Percentiles rank a stretch among this genome's conserved stretches.
Conservation (phyloP, 2,329 filamentous ascomycete genomes). For the Penicillium sclerotigenum region DNA sequence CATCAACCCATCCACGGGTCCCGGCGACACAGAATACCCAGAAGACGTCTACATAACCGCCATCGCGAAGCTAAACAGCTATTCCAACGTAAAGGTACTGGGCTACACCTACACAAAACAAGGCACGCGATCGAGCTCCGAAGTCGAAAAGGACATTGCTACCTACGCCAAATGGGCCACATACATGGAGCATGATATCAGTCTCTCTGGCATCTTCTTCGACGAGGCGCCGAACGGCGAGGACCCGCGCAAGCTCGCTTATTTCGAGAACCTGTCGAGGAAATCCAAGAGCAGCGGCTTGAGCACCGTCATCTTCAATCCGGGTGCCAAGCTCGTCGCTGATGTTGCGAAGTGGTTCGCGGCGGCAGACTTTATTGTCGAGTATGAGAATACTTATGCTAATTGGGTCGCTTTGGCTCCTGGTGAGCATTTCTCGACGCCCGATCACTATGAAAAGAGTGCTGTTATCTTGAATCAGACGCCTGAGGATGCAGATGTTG, state of each 20-base stretch:
- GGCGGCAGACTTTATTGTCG: constrained; percentile 19
- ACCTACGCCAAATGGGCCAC: constrained; percentile 39
- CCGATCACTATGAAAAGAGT: constrained; percentile 7
- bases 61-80: constrained; percentile 37
- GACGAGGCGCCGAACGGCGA: constrained; percentile 34
- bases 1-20: constrained; percentile 33
- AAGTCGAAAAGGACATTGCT: constrained; percentile 36
- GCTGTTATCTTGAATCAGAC: constrained; percentile 8
- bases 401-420: constrained; percentile 8
- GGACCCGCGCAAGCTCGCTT: constrained; percentile 16
- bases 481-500: neutral
- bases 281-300: constrained; percentile 15
- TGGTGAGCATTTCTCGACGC: constrained; percentile 3
- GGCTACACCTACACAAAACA: constrained; percentile 44
- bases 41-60: constrained; percentile 35
- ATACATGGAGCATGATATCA: constrained; percentile 22
- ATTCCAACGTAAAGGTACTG: constrained; percentile 39
- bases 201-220: constrained; percentile 42
- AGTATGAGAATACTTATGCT: constrained; percentile 19
- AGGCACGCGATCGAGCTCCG: constrained; percentile 28
- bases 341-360: constrained; percentile 14
- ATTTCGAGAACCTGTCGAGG: constrained; percentile 18
- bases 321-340: constrained; percentile 10
- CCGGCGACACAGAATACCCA: constrained; percentile 32
- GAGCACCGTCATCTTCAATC: constrained; percentile 16